Evolutionary conservation across 805 yeast genomes (phyloP).

Genomic region (Jamesozyma lodderae): DNA sequence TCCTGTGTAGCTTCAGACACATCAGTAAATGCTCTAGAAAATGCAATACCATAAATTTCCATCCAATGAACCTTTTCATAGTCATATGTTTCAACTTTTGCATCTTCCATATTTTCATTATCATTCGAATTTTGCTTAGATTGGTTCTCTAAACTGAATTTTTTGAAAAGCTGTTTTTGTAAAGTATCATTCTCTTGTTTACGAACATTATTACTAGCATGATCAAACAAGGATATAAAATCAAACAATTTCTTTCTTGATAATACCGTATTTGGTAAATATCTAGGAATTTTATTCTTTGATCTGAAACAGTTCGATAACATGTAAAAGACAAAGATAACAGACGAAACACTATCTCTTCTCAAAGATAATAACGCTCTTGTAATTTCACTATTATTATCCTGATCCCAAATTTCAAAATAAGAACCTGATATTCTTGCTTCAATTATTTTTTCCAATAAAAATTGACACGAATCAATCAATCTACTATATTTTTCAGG

Average conservation of each 20-base stretch:
- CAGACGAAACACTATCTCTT: slow-evolving; percentile 41
- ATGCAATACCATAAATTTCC: slow-evolving; percentile 41
- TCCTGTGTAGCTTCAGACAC: slow-evolving; percentile 37
- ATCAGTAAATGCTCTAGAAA: slow-evolving; percentile 39
- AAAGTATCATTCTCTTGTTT: slow-evolving; percentile 2
- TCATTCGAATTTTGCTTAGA: not conserved
- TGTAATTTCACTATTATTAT: slow-evolving; percentile 31
- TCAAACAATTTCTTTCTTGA: slow-evolving; percentile 38
- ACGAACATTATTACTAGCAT: slow-evolving; percentile 1
- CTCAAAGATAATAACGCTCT: slow-evolving; percentile 35
- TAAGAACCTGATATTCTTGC: slow-evolving; percentile 42
- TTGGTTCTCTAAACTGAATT: not conserved
- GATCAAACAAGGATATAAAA: slow-evolving; percentile 30
- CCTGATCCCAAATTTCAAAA: slow-evolving; percentile 40
- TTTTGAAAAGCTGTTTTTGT: slow-evolving; percentile 9
- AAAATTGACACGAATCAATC: slow-evolving; percentile 31
- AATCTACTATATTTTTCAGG: slow-evolving; percentile 28
- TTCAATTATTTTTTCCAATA: slow-evolving; percentile 38
- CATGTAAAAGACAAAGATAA: slow-evolving; percentile 36
- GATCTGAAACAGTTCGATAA: slow-evolving; percentile 36
- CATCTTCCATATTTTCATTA: not conserved
- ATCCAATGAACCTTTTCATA: slow-evolving; percentile 35
- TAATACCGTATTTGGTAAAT: slow-evolving; percentile 37
- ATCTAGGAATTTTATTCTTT: slow-evolving; percentile 33
- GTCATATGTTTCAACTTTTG: slow-evolving; percentile 1